Percentiles rank a stretch among this genome's conserved stretches.
phyloP scores from a whole-genome alignment of 345 rosid genomes.

The Salix brachista region DNA sequence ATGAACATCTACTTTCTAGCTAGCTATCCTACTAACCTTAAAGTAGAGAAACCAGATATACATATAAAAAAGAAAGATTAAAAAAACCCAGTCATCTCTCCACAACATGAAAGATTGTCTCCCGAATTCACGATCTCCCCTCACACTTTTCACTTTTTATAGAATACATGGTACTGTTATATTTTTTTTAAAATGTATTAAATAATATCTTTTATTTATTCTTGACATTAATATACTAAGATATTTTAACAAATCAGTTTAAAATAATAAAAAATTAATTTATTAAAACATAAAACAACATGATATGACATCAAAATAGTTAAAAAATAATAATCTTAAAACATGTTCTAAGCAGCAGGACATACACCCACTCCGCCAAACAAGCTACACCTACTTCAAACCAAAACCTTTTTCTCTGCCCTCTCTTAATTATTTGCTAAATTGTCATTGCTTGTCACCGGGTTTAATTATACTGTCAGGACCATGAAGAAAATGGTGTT shows the following conservation, averaged over 20 bases:
- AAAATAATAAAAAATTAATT: no score
- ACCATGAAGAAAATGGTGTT: no score
- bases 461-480: neutral
- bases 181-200: no score
- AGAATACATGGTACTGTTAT: no score
- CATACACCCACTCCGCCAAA: neutral
- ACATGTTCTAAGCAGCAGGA: no score
- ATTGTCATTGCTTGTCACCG: neutral
- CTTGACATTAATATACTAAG: no score
- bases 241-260: no score
- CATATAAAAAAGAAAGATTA: neutral
- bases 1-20: slow-evolving; percentile 21
- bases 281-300: no score
- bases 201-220: no score
- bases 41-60: slow-evolving; percentile 13
- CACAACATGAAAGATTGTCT: slow-evolving; percentile 47
- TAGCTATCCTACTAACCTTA: slow-evolving; percentile 25
- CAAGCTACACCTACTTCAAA: neutral
- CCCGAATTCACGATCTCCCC: slow-evolving; percentile 34
- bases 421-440: neutral
- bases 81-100: slow-evolving; percentile 15
- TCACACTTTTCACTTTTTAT: slow-evolving; percentile 6
- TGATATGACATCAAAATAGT: no score
- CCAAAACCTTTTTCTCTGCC: slow-evolving; percentile 3
- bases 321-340: no score